phyloP scores from a whole-genome alignment of 73 alveolate genomes.

The Durusdinium trenchii region DNA sequence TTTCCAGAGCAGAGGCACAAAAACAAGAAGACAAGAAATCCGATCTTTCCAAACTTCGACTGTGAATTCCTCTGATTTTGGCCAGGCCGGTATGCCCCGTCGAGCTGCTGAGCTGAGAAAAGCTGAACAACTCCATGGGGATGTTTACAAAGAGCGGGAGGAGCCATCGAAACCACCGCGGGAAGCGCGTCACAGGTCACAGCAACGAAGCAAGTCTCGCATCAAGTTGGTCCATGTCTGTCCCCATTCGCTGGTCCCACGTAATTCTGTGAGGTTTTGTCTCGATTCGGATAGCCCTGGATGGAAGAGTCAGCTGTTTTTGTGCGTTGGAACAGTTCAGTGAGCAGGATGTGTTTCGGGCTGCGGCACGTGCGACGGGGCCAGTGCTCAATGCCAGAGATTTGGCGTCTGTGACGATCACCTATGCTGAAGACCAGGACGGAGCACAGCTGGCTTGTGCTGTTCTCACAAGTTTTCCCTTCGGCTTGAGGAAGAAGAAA shows the following conservation, averaged over 20 bases:
- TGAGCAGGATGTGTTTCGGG: slow-evolving; percentile 74
- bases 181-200: not conserved
- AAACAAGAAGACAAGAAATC: not conserved
- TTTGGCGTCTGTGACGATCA: slow-evolving; percentile 62
- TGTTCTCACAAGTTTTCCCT: not conserved
- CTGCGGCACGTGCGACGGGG: slow-evolving; percentile 72
- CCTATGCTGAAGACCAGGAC: slow-evolving; percentile 68
- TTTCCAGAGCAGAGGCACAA: slow-evolving; percentile 66
- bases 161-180: not conserved
- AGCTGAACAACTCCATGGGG: slow-evolving; percentile 75
- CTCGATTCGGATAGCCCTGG: not conserved
- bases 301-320: not conserved
- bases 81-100: slow-evolving; percentile 86
- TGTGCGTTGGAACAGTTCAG: not conserved
- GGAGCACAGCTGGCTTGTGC: not conserved
- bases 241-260: too few species aligned
- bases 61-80: too few species aligned
- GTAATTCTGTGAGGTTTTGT: too few species aligned
- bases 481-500: not conserved
- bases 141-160: slow-evolving; percentile 44
- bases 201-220: not conserved
- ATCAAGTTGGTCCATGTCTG: too few species aligned
- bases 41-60: not conserved
- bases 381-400: slow-evolving; percentile 76
- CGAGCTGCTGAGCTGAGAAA: slow-evolving; percentile 83